phyloP scores from a whole-genome alignment of 2,329 filamentous ascomycete genomes.

The Fusarium zealandicum region DNA sequence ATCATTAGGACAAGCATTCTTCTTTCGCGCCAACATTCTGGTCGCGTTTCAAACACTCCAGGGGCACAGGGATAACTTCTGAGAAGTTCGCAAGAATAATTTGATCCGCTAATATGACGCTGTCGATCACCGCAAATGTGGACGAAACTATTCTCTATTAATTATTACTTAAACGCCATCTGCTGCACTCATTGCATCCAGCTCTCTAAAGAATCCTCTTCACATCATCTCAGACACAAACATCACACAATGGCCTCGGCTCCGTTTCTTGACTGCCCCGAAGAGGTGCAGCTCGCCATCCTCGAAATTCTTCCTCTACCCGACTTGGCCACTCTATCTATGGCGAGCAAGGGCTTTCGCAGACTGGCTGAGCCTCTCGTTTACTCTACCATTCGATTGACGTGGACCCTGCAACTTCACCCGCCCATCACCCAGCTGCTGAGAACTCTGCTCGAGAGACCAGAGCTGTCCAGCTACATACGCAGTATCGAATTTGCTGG shows the following conservation, averaged over 20 bases:
- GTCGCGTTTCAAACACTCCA: too few relatives aligned
- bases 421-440: neutral
- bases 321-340: neutral
- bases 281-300: conserved; percentile 1
- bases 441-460: neutral
- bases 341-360: neutral
- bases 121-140: too few relatives aligned
- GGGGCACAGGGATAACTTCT: too few relatives aligned
- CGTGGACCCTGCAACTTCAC: neutral
- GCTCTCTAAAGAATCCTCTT: too few relatives aligned
- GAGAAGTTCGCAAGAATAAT: too few relatives aligned
- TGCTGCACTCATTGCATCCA: too few relatives aligned
- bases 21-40: too few relatives aligned
- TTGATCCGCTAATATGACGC: too few relatives aligned
- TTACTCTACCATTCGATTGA: neutral
- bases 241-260: neutral
- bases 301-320: neutral
- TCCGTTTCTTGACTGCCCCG: neutral
- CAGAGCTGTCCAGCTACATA: neutral
- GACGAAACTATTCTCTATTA: too few relatives aligned
- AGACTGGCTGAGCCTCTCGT: neutral
- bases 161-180: too few relatives aligned
- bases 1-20: too few relatives aligned
- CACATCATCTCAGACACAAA: too few relatives aligned
- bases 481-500: neutral